A percentile compares a stretch with the other conserved stretches of the same genome.
Evolutionary conservation across 805 yeast genomes (phyloP).

Genomic region (Candida pseudofarinosa): DNA sequence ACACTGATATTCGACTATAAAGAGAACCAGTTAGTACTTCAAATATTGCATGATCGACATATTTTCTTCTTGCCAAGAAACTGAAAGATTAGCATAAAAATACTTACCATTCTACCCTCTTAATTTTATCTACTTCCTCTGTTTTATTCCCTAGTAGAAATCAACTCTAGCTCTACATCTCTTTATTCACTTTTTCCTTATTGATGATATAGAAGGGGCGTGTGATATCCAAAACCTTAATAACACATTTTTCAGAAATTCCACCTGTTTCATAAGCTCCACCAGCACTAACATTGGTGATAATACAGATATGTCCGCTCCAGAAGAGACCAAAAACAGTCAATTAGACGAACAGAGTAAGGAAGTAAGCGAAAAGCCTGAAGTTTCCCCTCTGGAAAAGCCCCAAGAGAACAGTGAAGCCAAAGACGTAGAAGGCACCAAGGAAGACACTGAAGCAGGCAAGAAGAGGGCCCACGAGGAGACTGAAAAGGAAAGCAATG

Average conservation of each 20-base stretch:
- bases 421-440: constrained; percentile 9
- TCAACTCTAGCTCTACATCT: not conserved
- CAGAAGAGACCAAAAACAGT: constrained; percentile 9
- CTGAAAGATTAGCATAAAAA: not conserved
- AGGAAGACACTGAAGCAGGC: constrained; percentile 7
- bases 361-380: constrained; percentile 6
- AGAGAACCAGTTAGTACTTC: constrained; percentile 2
- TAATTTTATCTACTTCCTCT: not conserved
- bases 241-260: not conserved
- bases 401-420: constrained; percentile 11
- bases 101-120: not conserved
- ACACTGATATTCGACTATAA: constrained; percentile 12
- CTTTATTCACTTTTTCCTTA: not conserved
- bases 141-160: not conserved
- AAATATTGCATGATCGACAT: not conserved
- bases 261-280: too few relatives aligned
- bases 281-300: not conserved
- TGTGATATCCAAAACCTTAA: not conserved
- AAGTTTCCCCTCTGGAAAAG: constrained; percentile 1
- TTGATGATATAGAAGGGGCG: not conserved
- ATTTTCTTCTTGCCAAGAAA: too few relatives aligned
- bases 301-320: not conserved
- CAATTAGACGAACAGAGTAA: constrained; percentile 11
- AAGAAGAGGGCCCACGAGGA: constrained; percentile 8
- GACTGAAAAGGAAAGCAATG: constrained; percentile 4